Percentiles rank a stretch among this genome's conserved stretches.
phyloP scores from a whole-genome alignment of 352 stramenopile genomes.

The Phytophthora meadii region DNA sequence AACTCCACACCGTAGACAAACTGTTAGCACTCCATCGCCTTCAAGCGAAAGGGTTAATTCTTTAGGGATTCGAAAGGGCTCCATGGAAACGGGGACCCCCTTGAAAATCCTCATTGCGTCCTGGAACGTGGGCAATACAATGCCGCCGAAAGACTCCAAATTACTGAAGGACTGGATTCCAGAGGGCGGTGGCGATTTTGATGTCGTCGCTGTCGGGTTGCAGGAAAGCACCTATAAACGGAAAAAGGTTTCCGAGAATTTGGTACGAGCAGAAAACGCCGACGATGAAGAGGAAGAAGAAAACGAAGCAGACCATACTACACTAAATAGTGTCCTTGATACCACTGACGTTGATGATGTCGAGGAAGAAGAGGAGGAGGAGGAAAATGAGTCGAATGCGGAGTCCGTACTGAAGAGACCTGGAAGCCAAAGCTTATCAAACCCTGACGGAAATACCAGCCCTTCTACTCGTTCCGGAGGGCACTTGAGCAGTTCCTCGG shows the following conservation, averaged over 20 bases:
- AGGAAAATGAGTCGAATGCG: constrained; percentile 16
- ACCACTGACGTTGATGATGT: constrained; percentile 31
- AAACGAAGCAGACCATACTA: constrained; percentile 4
- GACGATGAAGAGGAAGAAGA: constrained; percentile 37
- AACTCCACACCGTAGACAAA: constrained; percentile 21
- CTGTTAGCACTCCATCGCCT: background rate
- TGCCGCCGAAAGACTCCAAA: constrained; percentile 65
- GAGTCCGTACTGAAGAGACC: constrained; percentile 15
- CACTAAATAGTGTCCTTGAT: constrained; percentile 33
- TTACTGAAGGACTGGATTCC: constrained; percentile 78
- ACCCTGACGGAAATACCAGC: constrained; percentile 22
- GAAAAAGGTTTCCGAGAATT: constrained; percentile 46
- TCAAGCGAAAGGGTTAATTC: background rate
- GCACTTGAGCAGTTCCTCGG: background rate
- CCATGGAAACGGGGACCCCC: constrained; percentile 12
- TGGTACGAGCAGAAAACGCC: constrained; percentile 32
- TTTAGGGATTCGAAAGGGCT: constrained; percentile 15
- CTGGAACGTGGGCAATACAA: constrained; percentile 90
- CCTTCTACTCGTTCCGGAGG: background rate
- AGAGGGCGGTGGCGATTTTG: constrained; percentile 74
- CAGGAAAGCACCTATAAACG: constrained; percentile 85
- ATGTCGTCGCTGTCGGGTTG: constrained; percentile 84
- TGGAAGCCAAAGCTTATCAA: constrained; percentile 10
- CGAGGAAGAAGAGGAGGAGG: constrained; percentile 39
- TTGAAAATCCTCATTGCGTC: constrained; percentile 74